These are phyloP conservation scores for Clavispora vitiphila DNA, from an alignment of 805 yeast species.

Conservation along the genomic window DNA sequence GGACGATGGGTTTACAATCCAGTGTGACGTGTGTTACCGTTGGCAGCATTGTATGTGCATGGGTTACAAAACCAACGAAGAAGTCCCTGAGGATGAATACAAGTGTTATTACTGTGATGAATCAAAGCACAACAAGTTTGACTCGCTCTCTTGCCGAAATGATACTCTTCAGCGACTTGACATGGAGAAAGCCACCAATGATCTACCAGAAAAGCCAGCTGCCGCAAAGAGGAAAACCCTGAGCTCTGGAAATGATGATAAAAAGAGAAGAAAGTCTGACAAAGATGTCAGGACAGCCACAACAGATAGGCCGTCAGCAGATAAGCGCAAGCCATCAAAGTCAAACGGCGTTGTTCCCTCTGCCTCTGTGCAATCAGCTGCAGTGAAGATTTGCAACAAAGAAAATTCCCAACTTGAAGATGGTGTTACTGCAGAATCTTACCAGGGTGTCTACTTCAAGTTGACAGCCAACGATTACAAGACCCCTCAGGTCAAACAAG, in stretches of 20 bases:
- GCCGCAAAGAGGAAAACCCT: conserved; percentile 15
- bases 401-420: conserved; percentile 40
- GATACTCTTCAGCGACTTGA: conserved; percentile 30
- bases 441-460: conserved; percentile 48
- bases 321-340: conserved; percentile 10
- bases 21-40: conserved; percentile 85
- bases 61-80: conserved; percentile 63
- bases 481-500: conserved; percentile 25
- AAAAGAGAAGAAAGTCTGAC: conserved; percentile 23
- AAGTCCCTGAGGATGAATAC: conserved; percentile 75
- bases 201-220: conserved; percentile 12
- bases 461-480: conserved; percentile 45
- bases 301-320: conserved; percentile 5
- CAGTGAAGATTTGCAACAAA: conserved; percentile 23
- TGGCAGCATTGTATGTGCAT: conserved; percentile 97
- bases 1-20: conserved; percentile 91
- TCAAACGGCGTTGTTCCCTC: not conserved
- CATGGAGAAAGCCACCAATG: conserved; percentile 19
- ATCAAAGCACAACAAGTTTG: conserved; percentile 38
- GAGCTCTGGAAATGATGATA: conserved; percentile 25
- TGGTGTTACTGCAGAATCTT: conserved; percentile 40
- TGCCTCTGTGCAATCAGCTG: conserved; percentile 5
- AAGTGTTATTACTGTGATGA: conserved; percentile 72
- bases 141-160: conserved; percentile 29
- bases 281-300: conserved; percentile 6